Evolutionary conservation across 108 stramenopile genomes (phyloP), one percentile per base, ranked within the genome.

Genomic region (Nannochloropsis salina): DNA sequence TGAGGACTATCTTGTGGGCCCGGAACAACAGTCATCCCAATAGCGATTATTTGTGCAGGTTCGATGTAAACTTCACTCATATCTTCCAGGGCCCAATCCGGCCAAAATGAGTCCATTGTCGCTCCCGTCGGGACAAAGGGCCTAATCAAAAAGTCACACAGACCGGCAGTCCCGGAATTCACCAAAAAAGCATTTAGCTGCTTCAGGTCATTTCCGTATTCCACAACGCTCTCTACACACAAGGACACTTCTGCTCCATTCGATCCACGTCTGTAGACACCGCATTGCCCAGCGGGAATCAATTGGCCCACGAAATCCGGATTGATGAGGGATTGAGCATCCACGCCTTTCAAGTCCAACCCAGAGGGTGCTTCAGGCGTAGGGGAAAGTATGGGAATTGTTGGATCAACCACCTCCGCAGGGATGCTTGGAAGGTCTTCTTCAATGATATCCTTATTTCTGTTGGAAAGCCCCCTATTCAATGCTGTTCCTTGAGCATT

Each of bases 101-200:
- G 61, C 61, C 61, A 74, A 6, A 74, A 74, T 2, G 61, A 74
- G 3, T n/a, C 61, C 61, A 74, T n/a, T 8, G 61, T 74, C 4
- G 61, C 15, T 8, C 61, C 61, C n/a, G 15, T n/a, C 4, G 61
- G 61, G 15, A 74, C 61, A 15, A 74, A 1, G n/a, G 61, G 61
- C 61, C n/a, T 15, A 74, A 74, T 74, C 61, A 74, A n/a, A 15
- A 74, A 74, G 61, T 74, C 61, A 74, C 61, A 74, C 61, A 74
- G n/a, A 15, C 20, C 61, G 15, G 61, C n/a, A 15, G 61, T 74
- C 61, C 61, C 61, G 20, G 61, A 74, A n/a, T 74, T 74, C 20
- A 74, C n/a, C 4, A 74, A n/a, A 6, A 74, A 74, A n/a, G 20
- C 61, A 74, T 74, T 74, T 74, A 74, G 15, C 61, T 74, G 61